Base-by-base conservation (phyloP, 306 rosid species). In the Amphicarpaea edgeworthii region DNA sequence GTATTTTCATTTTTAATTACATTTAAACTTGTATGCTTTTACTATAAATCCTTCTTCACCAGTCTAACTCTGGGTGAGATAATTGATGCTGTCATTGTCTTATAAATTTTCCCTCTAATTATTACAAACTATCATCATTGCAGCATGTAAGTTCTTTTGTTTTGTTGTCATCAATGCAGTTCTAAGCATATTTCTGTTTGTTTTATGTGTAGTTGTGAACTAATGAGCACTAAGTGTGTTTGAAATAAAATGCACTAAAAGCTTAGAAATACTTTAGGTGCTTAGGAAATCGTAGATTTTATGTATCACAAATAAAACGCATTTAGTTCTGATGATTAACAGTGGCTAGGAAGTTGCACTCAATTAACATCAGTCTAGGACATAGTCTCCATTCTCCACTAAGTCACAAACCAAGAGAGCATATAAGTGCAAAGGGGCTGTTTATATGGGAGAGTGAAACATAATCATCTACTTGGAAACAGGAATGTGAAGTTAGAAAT, bases 81-180 rank as follows among this genome's bases (percentile, higher is more conserved):
- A 49, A 41, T 6, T 9, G 53, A 46, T 68, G 32, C 38, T 16
- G 14, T 37, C 50, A 15, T 24, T 37, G 43, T 54, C 26, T 16
- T 63, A 0, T 43, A 8, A 16, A 9, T 17, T 67, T 73, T 58
- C 21, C 1, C 72, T 8, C 8, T 46, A 55, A 15, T 67, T 23
- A 67, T 80, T 76, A 40, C 34, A 64, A 7, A 55, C 62, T 73
- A 8, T 50, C 60, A 19, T 34, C 79, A 28, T 65, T 65, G 30
- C 43, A 28, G 59, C 34, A 12, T 38, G 15, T 40, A 7, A 64
- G 4, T 72, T 82, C 70, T 64, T 54, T 54, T 20, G 55, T 51
- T 63, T 78, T 17, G 51, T 79, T 17, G 51, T 40, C n/a, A 9
- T 51, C 41, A 8, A 61, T 75, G 51, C 45, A 75, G 42, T 40